These are phyloP conservation scores for Russula ochroleuca DNA, from an alignment of 768 basidiomycete species.

Conservation along the genomic window DNA sequence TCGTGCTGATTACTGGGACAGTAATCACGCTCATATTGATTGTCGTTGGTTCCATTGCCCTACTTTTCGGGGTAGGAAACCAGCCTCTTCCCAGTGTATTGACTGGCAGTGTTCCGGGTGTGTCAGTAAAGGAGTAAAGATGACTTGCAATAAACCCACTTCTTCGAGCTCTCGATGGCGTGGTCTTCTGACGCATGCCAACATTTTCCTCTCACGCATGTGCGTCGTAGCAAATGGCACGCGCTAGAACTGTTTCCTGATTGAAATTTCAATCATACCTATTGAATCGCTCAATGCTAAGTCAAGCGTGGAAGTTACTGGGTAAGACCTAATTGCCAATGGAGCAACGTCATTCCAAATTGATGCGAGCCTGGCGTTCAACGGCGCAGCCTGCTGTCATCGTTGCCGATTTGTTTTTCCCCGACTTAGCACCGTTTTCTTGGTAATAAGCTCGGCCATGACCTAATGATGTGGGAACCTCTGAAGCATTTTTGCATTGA, in stretches of 20 bases:
- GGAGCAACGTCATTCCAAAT: neutral
- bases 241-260: neutral
- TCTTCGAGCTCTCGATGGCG: neutral
- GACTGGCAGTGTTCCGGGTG: slow-evolving; percentile 47
- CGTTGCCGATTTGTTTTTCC: neutral
- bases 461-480: neutral
- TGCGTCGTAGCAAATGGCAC: neutral
- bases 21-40: slow-evolving; percentile 59
- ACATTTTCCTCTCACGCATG: slow-evolving; percentile 1
- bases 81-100: slow-evolving; percentile 71
- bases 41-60: slow-evolving; percentile 58
- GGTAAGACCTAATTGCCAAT: neutral
- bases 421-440: neutral
- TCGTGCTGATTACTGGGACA: slow-evolving; percentile 69
- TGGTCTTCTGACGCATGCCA: neutral
- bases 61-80: slow-evolving; percentile 59
- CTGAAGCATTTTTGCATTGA: neutral
- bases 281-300: neutral
- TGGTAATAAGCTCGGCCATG: neutral
- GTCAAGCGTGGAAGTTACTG: neutral
- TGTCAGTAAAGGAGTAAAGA: slow-evolving; percentile 18
- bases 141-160: neutral
- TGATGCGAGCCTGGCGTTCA: neutral
- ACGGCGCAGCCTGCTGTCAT: neutral
- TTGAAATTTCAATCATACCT: neutral